Conservation (phyloP, 257 asterid species). For the Penstemon davidsonii region DNA sequence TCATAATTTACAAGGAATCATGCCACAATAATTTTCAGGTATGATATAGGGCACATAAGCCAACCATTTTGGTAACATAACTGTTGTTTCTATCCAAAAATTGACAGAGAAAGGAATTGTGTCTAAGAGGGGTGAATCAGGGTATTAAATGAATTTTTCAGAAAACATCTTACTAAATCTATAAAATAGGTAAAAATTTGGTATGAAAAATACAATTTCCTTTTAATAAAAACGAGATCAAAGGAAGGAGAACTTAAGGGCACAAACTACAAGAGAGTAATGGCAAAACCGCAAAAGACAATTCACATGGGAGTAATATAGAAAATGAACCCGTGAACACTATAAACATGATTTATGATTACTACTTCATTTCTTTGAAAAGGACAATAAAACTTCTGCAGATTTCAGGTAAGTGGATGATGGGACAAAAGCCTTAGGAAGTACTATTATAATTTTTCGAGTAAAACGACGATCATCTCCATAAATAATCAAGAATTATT, state of each 20-base stretch:
- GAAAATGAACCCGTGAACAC: conserved; percentile 36
- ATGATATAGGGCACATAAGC: too few species aligned
- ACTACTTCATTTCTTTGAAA: background rate
- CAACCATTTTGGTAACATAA: too few species aligned
- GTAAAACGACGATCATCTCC: conserved; percentile 5
- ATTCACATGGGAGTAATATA: conserved; percentile 25
- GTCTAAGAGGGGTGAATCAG: too few species aligned
- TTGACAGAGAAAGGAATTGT: too few species aligned
- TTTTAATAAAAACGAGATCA: background rate
- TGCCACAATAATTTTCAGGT: too few species aligned
- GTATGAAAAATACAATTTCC: too few species aligned
- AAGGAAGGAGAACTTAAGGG: background rate
- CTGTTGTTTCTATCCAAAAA: too few species aligned
- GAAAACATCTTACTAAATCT: too few species aligned
- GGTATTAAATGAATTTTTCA: too few species aligned
- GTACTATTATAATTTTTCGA: background rate
- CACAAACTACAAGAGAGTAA: conserved; percentile 4
- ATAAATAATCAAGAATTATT: background rate
- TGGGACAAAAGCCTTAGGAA: conserved; percentile 9
- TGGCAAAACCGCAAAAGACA: background rate
- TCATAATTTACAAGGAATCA: too few species aligned
- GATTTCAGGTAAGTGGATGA: background rate
- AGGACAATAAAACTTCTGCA: conserved; percentile 22
- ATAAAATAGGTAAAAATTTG: too few species aligned
- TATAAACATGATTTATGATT: conserved; percentile 19